A percentile compares a stretch with the other conserved stretches of the same genome.
These are phyloP conservation scores for Trametes cubensis DNA, from an alignment of 768 basidiomycete species.

Conservation along the genomic window DNA sequence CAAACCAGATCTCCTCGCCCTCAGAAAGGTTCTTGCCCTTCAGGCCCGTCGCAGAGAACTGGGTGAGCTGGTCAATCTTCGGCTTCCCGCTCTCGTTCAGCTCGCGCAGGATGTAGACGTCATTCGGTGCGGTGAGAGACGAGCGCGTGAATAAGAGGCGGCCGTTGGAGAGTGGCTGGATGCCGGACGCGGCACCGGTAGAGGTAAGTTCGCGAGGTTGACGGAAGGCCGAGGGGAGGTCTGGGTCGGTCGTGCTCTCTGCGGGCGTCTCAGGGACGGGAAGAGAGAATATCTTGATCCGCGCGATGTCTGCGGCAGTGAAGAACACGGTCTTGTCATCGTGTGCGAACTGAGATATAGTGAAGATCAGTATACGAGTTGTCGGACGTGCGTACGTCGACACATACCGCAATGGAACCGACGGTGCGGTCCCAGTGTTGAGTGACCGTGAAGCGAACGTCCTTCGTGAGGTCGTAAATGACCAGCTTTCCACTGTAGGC, in stretches of 20 bases:
- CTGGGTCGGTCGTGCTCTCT: conserved; percentile 54
- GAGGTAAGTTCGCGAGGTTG: conserved; percentile 64
- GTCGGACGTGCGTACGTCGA: not conserved
- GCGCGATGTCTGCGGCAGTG: conserved; percentile 78
- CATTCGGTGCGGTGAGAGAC: conserved; percentile 78
- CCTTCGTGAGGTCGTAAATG: conserved; percentile 70
- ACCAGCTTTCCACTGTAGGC: conserved; percentile 67
- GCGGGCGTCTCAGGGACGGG: conserved; percentile 65
- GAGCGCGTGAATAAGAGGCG: conserved; percentile 73
- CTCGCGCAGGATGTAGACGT: conserved; percentile 66
- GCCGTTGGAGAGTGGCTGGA: conserved; percentile 61
- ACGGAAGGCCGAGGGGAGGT: conserved; percentile 44
- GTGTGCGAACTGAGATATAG: conserved; percentile 66
- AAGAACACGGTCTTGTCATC: conserved; percentile 71
- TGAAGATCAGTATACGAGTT: not conserved
- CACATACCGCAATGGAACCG: conserved; percentile 57
- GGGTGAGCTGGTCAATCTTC: conserved; percentile 60
- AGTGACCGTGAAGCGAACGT: conserved; percentile 73
- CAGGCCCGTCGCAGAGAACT: conserved; percentile 60
- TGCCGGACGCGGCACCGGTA: conserved; percentile 56
- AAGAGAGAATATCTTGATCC: conserved; percentile 71
- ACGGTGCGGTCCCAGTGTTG: conserved; percentile 88
- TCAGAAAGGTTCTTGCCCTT: conserved; percentile 56
- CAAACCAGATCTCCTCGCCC: conserved; percentile 89
- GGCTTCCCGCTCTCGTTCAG: conserved; percentile 40